These are phyloP conservation scores for Colletotrichum echinochloae DNA, from an alignment of 2,329 filamentous ascomycete genomes.

Conservation along the genomic window DNA sequence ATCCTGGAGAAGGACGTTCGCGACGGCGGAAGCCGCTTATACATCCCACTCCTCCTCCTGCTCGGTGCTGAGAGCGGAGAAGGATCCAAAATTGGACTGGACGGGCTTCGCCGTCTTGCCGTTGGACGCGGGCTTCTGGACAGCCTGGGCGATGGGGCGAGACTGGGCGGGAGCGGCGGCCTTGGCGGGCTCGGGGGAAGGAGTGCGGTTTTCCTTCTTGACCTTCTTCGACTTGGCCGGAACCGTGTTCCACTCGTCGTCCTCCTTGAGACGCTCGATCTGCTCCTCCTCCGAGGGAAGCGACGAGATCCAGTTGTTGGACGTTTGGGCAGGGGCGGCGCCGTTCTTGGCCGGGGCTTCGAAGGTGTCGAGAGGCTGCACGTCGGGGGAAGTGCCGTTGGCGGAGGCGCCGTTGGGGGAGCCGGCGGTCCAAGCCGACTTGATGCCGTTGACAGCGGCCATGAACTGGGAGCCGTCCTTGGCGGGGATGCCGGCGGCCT, in stretches of 20 bases:
- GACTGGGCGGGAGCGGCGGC: conserved; percentile 44
- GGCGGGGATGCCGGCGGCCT: conserved; percentile 84
- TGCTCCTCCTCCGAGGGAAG: conserved; percentile 73
- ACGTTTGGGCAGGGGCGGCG: conserved; percentile 49
- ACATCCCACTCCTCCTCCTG: conserved; percentile 67
- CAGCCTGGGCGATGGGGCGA: conserved; percentile 46
- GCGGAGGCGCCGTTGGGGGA: conserved; percentile 50
- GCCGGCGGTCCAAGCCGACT: conserved; percentile 59
- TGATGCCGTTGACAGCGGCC: conserved; percentile 56
- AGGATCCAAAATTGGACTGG: conserved; percentile 55
- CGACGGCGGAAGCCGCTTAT: conserved; percentile 44
- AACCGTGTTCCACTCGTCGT: conserved; percentile 72
- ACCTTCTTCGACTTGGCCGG: conserved; percentile 58
- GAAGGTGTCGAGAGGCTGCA: conserved; percentile 70
- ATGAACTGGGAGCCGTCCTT: conserved; percentile 79
- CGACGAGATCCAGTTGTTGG: conserved; percentile 61
- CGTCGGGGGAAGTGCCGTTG: conserved; percentile 47
- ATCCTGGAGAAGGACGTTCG: conserved; percentile 30
- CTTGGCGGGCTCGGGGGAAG: conserved; percentile 52
- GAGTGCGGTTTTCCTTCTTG: conserved; percentile 55
- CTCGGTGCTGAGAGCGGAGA: conserved; percentile 61
- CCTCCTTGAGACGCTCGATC: conserved; percentile 66
- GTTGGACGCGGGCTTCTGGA: conserved; percentile 47
- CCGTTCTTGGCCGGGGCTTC: conserved; percentile 54
- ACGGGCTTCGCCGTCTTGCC: conserved; percentile 48